Conservation (phyloP, 495 filamentous ascomycete genomes). For the Xylaria acuta region DNA sequence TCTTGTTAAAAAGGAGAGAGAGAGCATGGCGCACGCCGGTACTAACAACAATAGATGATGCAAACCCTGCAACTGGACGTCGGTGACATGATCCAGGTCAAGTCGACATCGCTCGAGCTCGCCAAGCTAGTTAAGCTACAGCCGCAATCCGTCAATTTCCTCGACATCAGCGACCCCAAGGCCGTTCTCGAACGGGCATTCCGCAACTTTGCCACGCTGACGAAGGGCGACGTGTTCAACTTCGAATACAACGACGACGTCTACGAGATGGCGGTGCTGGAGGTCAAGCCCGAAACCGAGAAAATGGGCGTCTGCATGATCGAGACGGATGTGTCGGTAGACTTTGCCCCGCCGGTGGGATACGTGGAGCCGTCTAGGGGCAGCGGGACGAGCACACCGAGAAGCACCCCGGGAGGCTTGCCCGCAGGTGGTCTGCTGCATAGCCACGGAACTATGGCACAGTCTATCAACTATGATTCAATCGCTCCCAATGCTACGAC, state of each 20-base stretch:
- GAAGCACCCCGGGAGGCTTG: conserved; percentile 56
- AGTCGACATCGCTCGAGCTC: conserved; percentile 87
- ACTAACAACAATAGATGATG: conserved; percentile 74
- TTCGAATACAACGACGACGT: conserved; percentile 94
- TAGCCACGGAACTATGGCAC: conserved; percentile 90
- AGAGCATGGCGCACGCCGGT: not conserved
- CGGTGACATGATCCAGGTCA: conserved; percentile 92
- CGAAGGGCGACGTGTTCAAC: conserved; percentile 89
- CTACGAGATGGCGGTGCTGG: conserved; percentile 90
- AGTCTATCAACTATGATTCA: conserved; percentile 94
- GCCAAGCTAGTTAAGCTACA: conserved; percentile 95
- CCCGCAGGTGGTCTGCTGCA: conserved; percentile 77
- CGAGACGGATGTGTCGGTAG: conserved; percentile 93
- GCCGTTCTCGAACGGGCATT: conserved; percentile 97
- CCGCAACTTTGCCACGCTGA: conserved; percentile 91
- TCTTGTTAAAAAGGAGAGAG: not conserved
- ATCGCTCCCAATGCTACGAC: conserved; percentile 80
- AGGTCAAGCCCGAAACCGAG: conserved; percentile 81
- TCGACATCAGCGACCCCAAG: conserved; percentile 96
- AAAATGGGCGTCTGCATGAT: conserved; percentile 88
- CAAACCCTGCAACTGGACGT: conserved; percentile 85
- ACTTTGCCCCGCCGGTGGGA: conserved; percentile 92
- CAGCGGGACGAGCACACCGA: conserved; percentile 68
- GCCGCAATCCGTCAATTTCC: conserved; percentile 87
- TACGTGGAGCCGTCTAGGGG: conserved; percentile 80